These are phyloP conservation scores for Phytophthora hibernalis DNA, from an alignment of 352 stramenopile species.

Conservation along the genomic window DNA sequence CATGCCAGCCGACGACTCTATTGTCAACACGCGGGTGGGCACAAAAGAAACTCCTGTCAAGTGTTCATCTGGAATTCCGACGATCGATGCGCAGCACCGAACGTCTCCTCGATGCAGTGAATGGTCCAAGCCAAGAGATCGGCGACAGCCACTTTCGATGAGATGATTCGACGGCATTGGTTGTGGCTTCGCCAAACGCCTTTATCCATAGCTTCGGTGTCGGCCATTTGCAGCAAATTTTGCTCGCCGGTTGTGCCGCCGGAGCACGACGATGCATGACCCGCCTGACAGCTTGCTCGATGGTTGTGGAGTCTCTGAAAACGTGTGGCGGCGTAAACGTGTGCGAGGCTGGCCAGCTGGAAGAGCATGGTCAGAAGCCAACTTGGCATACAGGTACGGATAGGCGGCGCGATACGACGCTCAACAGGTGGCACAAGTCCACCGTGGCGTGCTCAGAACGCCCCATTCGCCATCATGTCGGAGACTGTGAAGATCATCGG, in stretches of 20 bases:
- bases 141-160: conserved; percentile 5
- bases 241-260: conserved; percentile 11
- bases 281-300: conserved; percentile 16
- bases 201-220: not conserved
- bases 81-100: conserved; percentile 1
- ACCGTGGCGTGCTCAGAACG: conserved; percentile 24
- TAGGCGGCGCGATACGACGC: conserved; percentile 41
- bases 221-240: too few relatives aligned
- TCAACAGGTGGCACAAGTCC: conserved; percentile 27
- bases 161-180: not conserved
- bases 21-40: conserved; percentile 22
- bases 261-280: too few relatives aligned
- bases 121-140: not conserved
- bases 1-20: conserved; percentile 21
- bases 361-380: conserved; percentile 25
- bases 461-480: conserved; percentile 34
- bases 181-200: not conserved
- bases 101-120: not conserved
- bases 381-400: conserved; percentile 33
- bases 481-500: conserved; percentile 19
- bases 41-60: conserved; percentile 36
- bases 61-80: conserved; percentile 1
- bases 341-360: conserved; percentile 23
- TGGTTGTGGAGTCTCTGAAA: conserved; percentile 32
- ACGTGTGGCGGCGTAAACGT: conserved; percentile 23